phyloP scores from a whole-genome alignment of 2,329 filamentous ascomycete genomes.

The Fusarium succisae region DNA sequence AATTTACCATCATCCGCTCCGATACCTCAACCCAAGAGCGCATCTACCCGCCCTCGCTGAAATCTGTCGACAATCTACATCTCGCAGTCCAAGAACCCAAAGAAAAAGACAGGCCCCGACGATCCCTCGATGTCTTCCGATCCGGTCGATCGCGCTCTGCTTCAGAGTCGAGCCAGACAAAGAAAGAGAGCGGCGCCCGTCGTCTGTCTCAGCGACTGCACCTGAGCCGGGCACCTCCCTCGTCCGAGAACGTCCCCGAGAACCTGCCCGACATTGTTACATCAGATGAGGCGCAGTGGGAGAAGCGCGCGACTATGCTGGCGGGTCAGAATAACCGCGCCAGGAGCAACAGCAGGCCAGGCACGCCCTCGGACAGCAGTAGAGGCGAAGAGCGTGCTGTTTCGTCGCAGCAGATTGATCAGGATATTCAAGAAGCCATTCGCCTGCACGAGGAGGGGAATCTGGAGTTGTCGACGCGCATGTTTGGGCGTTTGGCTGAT shows the following conservation, averaged over 20 bases:
- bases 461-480: constrained; percentile 78
- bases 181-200: constrained; percentile 48
- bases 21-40: constrained; percentile 84
- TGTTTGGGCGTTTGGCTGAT: constrained; percentile 87
- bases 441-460: constrained; percentile 87
- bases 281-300: constrained; percentile 80
- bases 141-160: constrained; percentile 58
- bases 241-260: constrained; percentile 78
- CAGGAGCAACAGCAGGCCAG: constrained; percentile 51
- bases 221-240: constrained; percentile 65
- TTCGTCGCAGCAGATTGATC: constrained; percentile 64
- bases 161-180: constrained; percentile 53
- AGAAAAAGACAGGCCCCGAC: constrained; percentile 49
- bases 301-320: constrained; percentile 90
- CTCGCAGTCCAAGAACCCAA: constrained; percentile 43
- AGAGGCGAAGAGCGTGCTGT: constrained; percentile 43
- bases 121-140: constrained; percentile 58
- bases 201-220: constrained; percentile 77
- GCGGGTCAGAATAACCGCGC: constrained; percentile 69
- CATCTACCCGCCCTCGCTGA: constrained; percentile 71
- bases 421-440: constrained; percentile 94
- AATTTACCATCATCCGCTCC: constrained; percentile 85
- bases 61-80: constrained; percentile 45
- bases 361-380: constrained; percentile 46
- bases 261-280: constrained; percentile 79